phyloP scores from a whole-genome alignment of 441 rosid genomes.

The Pelargonium australe region DNA sequence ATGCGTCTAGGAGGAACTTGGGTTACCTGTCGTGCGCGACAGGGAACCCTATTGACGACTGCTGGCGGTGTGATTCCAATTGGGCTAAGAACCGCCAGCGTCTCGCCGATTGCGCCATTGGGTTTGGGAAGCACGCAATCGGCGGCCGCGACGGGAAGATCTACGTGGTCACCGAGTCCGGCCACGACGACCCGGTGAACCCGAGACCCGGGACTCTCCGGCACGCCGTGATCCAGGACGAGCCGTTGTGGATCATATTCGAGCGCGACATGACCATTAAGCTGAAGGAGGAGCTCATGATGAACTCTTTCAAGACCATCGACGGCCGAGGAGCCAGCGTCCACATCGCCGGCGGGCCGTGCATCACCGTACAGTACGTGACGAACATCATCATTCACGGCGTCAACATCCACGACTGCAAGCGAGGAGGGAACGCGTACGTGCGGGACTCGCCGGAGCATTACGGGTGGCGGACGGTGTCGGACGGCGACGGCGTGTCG shows the following conservation, averaged over 20 bases:
- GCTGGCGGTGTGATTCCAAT: slow-evolving; percentile 81
- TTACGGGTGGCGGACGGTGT: slow-evolving; percentile 85
- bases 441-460: slow-evolving; percentile 79
- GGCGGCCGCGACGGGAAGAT: slow-evolving; percentile 89
- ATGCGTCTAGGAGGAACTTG: slow-evolving; percentile 64
- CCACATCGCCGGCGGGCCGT: slow-evolving; percentile 79
- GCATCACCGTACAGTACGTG: slow-evolving; percentile 75
- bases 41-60: slow-evolving; percentile 84
- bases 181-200: slow-evolving; percentile 73
- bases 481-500: slow-evolving; percentile 84
- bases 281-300: slow-evolving; percentile 70
- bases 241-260: slow-evolving; percentile 84
- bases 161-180: slow-evolving; percentile 72
- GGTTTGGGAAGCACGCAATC: slow-evolving; percentile 79
- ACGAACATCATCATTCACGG: slow-evolving; percentile 85
- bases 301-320: slow-evolving; percentile 87
- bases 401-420: slow-evolving; percentile 78
- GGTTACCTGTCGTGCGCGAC: slow-evolving; percentile 83
- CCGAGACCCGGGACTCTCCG: slow-evolving; percentile 88
- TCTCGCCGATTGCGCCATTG: slow-evolving; percentile 81
- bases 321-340: slow-evolving; percentile 85
- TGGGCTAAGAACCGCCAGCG: slow-evolving; percentile 88
- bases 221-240: slow-evolving; percentile 80
- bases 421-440: slow-evolving; percentile 83
- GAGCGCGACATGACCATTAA: slow-evolving; percentile 83